Evolutionary conservation across 306 rosid species (phyloP), one percentile per base, ranked within the genome.

Genomic region (Leucaena leucocephala): DNA sequence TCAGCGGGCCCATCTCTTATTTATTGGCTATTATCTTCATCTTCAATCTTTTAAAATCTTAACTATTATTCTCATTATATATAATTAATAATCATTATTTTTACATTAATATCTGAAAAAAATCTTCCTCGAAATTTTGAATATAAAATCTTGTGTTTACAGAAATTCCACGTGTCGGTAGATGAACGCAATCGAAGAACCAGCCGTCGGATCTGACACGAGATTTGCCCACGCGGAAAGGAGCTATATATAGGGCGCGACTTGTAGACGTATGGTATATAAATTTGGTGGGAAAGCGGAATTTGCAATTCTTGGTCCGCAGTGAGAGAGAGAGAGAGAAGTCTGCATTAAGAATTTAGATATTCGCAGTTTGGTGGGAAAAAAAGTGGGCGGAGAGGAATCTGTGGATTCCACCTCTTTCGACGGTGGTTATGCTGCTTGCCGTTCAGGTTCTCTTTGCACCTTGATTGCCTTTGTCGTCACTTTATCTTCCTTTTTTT

Each of bases 371-470:
- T 66, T 76, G 71, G 76, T 74, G 74, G 65, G 8, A 64, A 44
- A 62, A 64, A 44, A 62, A 78, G 4, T 11, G 62, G 59, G 54
- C 19, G 35, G 66, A 38, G 58, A 71, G 59, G 91, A 76, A 80
- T 80, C 93, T 95, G 96, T 93, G 98, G 98, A 93, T 90, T 93
- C 93, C 87, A 83, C 88, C 91, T 81, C 86, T 76, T 87, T 89
- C 96, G 96, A 87, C 98, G 99, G 98, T 91, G 90, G 88, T 87
- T 89, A 85, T 84, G 92, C 97, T 90, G 82, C 88, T 84, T 88
- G 83, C 86, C 85, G 85, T 80, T 87, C 90, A 88, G 97, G 97
- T 93, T 19, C 34, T 72, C 50, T 35, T 74, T 67, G 4, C 62
- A n/a, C 4, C 43, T 69, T 35, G 33, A n/a, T 55, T 10, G 34